These are phyloP conservation scores for Gypsophila paniculata DNA, from an alignment of 179 eudicot genomes.

Conservation along the genomic window DNA sequence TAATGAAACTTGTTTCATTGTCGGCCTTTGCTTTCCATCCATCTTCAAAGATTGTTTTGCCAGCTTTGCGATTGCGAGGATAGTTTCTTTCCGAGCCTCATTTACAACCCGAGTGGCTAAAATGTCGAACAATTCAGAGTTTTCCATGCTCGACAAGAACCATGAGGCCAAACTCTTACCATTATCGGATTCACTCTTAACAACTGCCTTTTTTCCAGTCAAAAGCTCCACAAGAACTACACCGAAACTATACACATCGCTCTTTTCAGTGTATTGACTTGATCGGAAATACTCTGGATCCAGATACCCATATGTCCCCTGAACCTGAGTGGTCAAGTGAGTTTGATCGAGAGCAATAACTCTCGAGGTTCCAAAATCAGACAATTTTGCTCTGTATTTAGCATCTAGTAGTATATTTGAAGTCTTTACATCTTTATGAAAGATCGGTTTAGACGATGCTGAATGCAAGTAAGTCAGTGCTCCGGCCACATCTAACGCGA, in stretches of 20 bases:
- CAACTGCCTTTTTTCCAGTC: slow-evolving; percentile 36
- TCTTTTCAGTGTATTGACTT: slow-evolving; percentile 30
- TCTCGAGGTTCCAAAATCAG: slow-evolving; percentile 38
- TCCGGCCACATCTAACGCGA: slow-evolving; percentile 31
- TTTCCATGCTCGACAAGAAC: slow-evolving; percentile 29
- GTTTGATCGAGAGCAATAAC: slow-evolving; percentile 28
- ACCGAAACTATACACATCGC: slow-evolving; percentile 44
- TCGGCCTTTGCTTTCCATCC: slow-evolving; percentile 37
- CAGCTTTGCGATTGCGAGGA: slow-evolving; percentile 25
- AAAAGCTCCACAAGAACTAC: slow-evolving; percentile 51
- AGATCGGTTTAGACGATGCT: slow-evolving; percentile 31
- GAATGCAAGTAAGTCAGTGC: slow-evolving; percentile 38
- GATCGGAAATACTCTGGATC: slow-evolving; percentile 37
- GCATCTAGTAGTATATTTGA: slow-evolving; percentile 36
- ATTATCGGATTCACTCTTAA: slow-evolving; percentile 7
- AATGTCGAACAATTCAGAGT: slow-evolving; percentile 21
- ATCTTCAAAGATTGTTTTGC: slow-evolving; percentile 34
- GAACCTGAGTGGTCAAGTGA: slow-evolving; percentile 33
- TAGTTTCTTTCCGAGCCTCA: slow-evolving; percentile 23
- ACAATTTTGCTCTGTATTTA: slow-evolving; percentile 34
- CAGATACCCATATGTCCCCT: slow-evolving; percentile 36
- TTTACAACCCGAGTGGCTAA: slow-evolving; percentile 24
- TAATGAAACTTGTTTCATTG: slow-evolving; percentile 26
- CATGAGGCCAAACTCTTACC: slow-evolving; percentile 28
- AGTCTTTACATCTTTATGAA: slow-evolving; percentile 35